These are phyloP conservation scores for Ramularia endophylla DNA, from an alignment of 2,329 filamentous ascomycete genomes.

Conservation along the genomic window DNA sequence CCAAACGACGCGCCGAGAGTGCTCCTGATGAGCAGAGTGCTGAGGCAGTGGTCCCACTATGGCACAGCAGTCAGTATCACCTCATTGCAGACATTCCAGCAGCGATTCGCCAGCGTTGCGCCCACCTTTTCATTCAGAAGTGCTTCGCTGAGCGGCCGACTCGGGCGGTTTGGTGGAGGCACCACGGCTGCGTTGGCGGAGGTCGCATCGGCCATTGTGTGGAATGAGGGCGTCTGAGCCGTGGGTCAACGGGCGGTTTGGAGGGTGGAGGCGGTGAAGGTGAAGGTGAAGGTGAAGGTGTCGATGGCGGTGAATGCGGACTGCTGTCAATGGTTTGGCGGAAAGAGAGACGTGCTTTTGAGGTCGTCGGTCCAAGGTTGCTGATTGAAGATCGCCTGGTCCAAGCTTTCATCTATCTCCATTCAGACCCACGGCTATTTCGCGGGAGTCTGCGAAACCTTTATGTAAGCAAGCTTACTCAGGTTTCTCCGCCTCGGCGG, in stretches of 20 bases:
- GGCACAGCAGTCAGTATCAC: conserved; percentile 20
- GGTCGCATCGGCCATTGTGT: conserved; percentile 52
- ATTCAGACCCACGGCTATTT: too few relatives aligned
- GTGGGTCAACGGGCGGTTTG: not conserved
- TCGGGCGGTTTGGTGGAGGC: conserved; percentile 59
- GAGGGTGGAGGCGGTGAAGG: not conserved
- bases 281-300: not conserved
- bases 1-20: conserved; percentile 94
- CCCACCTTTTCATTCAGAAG: conserved; percentile 97
- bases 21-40: conserved; percentile 94
- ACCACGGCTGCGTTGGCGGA: conserved; percentile 51
- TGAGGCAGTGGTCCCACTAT: conserved; percentile 99
- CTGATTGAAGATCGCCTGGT: not conserved
- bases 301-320: too few relatives aligned
- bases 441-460: too few relatives aligned
- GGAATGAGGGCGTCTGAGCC: too few relatives aligned
- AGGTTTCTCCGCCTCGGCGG: too few relatives aligned
- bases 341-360: too few relatives aligned
- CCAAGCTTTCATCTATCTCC: too few relatives aligned
- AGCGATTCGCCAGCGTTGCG: conserved; percentile 2
- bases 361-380: too few relatives aligned
- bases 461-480: too few relatives aligned
- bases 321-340: not conserved
- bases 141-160: conserved; percentile 87
- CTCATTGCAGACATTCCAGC: not conserved